phyloP scores from a whole-genome alignment of 2,329 filamentous ascomycete species.

The Clarireedia paspali region DNA sequence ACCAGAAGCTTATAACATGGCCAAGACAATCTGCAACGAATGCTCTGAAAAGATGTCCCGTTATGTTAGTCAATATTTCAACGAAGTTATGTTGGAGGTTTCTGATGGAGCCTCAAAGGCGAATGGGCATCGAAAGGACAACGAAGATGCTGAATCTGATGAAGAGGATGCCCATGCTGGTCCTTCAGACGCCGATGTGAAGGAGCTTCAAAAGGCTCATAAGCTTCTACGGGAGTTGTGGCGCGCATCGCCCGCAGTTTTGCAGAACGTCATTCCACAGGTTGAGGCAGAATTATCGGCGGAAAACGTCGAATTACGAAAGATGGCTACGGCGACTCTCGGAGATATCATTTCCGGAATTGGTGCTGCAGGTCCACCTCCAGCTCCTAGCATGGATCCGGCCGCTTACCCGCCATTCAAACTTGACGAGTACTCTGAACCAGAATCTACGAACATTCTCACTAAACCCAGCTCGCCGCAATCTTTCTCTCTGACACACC shows the following conservation, averaged over 20 bases:
- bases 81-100: constrained; percentile 88
- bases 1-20: constrained; percentile 91
- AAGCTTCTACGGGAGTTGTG: constrained; percentile 84
- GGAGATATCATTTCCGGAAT: constrained; percentile 94
- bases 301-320: constrained; percentile 78
- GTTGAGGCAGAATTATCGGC: constrained; percentile 86
- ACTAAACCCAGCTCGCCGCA: constrained; percentile 80
- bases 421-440: constrained; percentile 48
- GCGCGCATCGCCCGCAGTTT: constrained; percentile 79
- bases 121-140: constrained; percentile 42
- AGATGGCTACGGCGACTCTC: constrained; percentile 86
- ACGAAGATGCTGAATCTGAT: constrained; percentile 52
- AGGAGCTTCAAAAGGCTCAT: constrained; percentile 85
- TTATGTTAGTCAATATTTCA: constrained; percentile 93
- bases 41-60: constrained; percentile 92
- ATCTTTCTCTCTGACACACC: constrained; percentile 79
- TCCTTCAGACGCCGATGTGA: constrained; percentile 75
- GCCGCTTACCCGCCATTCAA: constrained; percentile 75
- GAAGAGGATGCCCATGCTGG: constrained; percentile 53
- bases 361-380: constrained; percentile 79
- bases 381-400: constrained; percentile 65
- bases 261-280: constrained; percentile 90
- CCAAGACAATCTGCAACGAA: constrained; percentile 83
- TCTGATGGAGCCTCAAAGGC: constrained; percentile 44
- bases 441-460: constrained; percentile 53